Base-by-base conservation (phyloP, 805 yeast genomes). In the Kodamaea kaohsiungensis region DNA sequence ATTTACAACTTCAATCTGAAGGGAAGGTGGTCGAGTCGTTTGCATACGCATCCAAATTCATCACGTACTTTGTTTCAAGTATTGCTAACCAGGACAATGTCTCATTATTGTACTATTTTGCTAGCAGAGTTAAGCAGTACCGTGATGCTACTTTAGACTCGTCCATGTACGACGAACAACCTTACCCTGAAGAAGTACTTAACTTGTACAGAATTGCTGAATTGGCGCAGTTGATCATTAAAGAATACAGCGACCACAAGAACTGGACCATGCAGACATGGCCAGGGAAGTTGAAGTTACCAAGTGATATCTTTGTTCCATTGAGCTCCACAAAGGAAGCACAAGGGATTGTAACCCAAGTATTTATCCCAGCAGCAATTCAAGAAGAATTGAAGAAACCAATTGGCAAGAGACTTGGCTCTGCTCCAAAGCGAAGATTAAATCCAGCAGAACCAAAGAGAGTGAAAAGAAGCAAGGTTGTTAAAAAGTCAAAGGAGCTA, bases 91-190 rank as follows among this genome's bases (percentile, higher is more conserved):
- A 80, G 46, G 86, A 85, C 30, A 92, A 91, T 61, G 74, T 88
- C 37, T 87, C 93, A 6, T 66, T 90, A 54, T 66, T 91, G 5
- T 91, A 83, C 64, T 91, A 91, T 66, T 72, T 89, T 49, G 84
- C 95, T 0, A 88, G 88, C 55, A 78, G 96, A 52, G 80, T 90
- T 16, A 91, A 90, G 65, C 96, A 89, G 66, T 88, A 85, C 61
- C 77, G 84, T 50, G 96, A 90, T 70, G 79, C 77, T 47, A 76
- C 57, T 19, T 60, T 74, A 2, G 78, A 72, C 4, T 73, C 70
- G 4, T 65, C 62, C 0, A 17, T 56, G 3, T 70, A 69, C 48
- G 63, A 63, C 7, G 64, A 61, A 19, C 68, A 52, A 50, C 58
- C 60, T 8, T 42, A 59, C 1, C 65, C 72, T 12, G 57, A 56